Base-by-base conservation (phyloP, 805 yeast genomes). In the Cyberlindnera euphorbiae region DNA sequence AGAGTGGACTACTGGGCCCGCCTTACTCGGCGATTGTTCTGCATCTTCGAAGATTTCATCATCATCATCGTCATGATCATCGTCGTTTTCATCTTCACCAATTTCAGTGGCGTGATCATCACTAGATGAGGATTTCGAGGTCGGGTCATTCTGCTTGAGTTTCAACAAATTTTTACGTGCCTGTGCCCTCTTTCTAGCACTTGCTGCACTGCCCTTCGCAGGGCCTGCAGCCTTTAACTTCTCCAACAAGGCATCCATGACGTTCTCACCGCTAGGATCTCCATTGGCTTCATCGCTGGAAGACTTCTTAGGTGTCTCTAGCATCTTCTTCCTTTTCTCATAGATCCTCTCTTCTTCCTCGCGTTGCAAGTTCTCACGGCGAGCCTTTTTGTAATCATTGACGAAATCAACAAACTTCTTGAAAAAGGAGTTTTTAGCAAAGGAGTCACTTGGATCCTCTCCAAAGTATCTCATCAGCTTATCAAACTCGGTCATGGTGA, bases 141-240 rank as follows among this genome's bases (percentile, higher is more conserved):
- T 9, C 9, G 22, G 9, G 7, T 19, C 22, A 7, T 7, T 8
- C 6, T 52, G 50, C 32, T 58, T 54, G 27, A 59, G 59, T 28
- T 70, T 75, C 41, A 70, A 49, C 47, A 77, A 58, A 34, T 79
- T 80, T 52, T 71, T 78, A 46, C 88, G 74, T 38, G 86, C 82
- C 48, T 79, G 66, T 1, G 90, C 95, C 36, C 93, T 69, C 50
- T 86, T 77, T 50, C 95, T 69, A 0, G 95, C 94, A 4, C 87
- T 75, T 2, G 85, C 66, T 1, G 93, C 76, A 44, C 88, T 93
- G 6, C 85, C 78, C 43, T 78, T 77, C 5, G 78, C 62, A 9
- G 93, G 84, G 1, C 90, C 95, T 0, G 93, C 85, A 13, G 89
- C 88, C 53, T 88, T 82, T 52, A 93, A 71, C 53, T 83, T 86